phyloP scores from a whole-genome alignment of 148 eudicot genomes.

The Vaccinium vitisidaea region DNA sequence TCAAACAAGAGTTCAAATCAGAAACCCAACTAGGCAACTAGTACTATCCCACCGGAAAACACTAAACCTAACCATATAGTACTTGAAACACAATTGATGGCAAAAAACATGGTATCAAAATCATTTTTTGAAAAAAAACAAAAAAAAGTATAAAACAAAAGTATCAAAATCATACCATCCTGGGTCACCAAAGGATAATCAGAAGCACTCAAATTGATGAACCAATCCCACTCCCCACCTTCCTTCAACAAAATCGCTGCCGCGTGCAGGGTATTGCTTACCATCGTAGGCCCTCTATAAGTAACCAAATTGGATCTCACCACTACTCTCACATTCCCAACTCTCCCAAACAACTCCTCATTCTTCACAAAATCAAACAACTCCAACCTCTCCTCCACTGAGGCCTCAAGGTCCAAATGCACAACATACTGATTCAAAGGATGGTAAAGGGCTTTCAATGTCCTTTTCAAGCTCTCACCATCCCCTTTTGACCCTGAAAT shows the following conservation, averaged over 20 bases:
- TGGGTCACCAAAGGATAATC: conserved; percentile 83
- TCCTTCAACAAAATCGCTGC: conserved; percentile 67
- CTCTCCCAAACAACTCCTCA: conserved; percentile 42
- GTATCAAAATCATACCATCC: conserved; percentile 46
- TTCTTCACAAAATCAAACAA: conserved; percentile 49
- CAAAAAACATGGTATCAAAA: not conserved
- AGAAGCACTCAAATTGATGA: conserved; percentile 75
- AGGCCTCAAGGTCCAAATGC: conserved; percentile 71
- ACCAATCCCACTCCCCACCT: conserved; percentile 71
- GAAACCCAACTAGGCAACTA: not conserved
- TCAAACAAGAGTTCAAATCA: not conserved
- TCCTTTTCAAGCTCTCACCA: conserved; percentile 59
- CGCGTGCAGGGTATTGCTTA: conserved; percentile 71
- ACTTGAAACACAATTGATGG: not conserved
- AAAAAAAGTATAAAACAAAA: not conserved
- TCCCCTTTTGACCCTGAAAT: conserved; percentile 78
- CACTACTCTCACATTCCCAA: conserved; percentile 70
- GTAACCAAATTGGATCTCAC: conserved; percentile 67
- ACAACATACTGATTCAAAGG: conserved; percentile 65
- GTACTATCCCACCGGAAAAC: not conserved
- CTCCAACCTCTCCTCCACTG: conserved; percentile 55
- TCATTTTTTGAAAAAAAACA: not conserved
- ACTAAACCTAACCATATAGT: not conserved
- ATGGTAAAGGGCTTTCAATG: conserved; percentile 66
- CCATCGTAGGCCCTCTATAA: conserved; percentile 87